Conservation (phyloP, 2,329 filamentous ascomycete genomes). For the Spiromastix sp. region DNA sequence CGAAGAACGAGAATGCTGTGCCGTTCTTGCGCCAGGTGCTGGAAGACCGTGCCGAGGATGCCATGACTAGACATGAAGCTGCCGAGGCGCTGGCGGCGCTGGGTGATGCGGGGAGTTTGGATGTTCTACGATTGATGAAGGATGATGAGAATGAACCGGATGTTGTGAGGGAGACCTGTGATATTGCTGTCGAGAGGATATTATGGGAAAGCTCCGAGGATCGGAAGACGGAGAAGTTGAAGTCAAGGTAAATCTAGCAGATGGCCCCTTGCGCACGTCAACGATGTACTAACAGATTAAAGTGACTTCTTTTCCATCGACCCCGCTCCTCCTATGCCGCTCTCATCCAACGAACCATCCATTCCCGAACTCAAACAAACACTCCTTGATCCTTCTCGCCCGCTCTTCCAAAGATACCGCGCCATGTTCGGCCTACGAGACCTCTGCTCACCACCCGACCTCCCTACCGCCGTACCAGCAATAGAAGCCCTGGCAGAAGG, state of each 20-base stretch:
- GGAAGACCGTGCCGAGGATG: slow-evolving; percentile 68
- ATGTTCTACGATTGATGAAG: slow-evolving; percentile 60
- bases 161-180: slow-evolving; percentile 88
- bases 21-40: slow-evolving; percentile 64
- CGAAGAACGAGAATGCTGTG: slow-evolving; percentile 63
- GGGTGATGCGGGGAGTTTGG: slow-evolving; percentile 62
- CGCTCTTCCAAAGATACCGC: slow-evolving; percentile 86
- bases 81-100: slow-evolving; percentile 89
- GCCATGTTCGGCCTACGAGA: slow-evolving; percentile 98
- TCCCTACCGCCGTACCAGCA: slow-evolving; percentile 80
- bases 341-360: slow-evolving; percentile 49
- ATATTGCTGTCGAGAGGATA: slow-evolving; percentile 90
- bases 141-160: slow-evolving; percentile 67
- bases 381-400: slow-evolving; percentile 66
- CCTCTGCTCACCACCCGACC: slow-evolving; percentile 82
- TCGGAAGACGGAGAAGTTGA: slow-evolving; percentile 64
- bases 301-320: slow-evolving; percentile 96
- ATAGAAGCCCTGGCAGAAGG: slow-evolving; percentile 77
- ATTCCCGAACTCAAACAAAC: slow-evolving; percentile 66
- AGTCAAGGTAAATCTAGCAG: slow-evolving; percentile 53
- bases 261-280: background rate
- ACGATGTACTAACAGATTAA: slow-evolving; percentile 18
- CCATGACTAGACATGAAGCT: slow-evolving; percentile 94
- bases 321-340: slow-evolving; percentile 77
- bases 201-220: slow-evolving; percentile 78